These are phyloP conservation scores for Candolleomyces eurysporus DNA, from an alignment of 768 basidiomycete species.

Conservation along the genomic window DNA sequence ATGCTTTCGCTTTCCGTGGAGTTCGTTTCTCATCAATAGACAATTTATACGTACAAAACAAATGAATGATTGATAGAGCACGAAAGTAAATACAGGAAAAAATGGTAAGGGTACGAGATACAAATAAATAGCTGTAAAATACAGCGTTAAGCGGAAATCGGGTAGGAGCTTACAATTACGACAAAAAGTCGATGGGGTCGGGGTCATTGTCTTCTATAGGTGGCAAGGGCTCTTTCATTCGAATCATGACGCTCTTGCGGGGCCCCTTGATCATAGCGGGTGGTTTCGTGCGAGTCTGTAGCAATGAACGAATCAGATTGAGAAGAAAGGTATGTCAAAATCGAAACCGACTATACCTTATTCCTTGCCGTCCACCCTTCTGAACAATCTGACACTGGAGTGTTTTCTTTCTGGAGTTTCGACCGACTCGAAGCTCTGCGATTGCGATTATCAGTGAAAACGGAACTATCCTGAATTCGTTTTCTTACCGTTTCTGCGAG, in stretches of 20 bases:
- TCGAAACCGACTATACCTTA: neutral
- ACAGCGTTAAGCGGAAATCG: neutral
- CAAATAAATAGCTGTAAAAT: neutral
- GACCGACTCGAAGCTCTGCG: too few relatives aligned
- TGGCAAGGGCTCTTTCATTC: conserved; percentile 18
- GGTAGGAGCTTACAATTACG: neutral
- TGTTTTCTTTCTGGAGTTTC: neutral
- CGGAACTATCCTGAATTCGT: neutral
- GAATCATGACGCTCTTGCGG: conserved; percentile 19
- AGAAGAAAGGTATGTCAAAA: neutral
- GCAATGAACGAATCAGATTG: too few relatives aligned
- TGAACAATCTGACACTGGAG: neutral
- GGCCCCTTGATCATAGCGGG: neutral
- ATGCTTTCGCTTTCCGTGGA: too few relatives aligned
- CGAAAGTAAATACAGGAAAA: neutral
- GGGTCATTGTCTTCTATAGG: conserved; percentile 20
- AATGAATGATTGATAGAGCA: neutral
- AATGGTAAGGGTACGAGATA: neutral
- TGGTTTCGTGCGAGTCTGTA: neutral
- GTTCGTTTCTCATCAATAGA: too few relatives aligned
- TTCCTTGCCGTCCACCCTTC: neutral
- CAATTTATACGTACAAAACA: too few relatives aligned
- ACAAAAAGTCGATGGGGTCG: conserved; percentile 25
- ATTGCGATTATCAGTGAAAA: too few relatives aligned
- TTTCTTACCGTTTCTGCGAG: neutral